Evolutionary conservation across 108 stramenopile species (phyloP).

Genomic region (Pseudonitzschia pungens): DNA sequence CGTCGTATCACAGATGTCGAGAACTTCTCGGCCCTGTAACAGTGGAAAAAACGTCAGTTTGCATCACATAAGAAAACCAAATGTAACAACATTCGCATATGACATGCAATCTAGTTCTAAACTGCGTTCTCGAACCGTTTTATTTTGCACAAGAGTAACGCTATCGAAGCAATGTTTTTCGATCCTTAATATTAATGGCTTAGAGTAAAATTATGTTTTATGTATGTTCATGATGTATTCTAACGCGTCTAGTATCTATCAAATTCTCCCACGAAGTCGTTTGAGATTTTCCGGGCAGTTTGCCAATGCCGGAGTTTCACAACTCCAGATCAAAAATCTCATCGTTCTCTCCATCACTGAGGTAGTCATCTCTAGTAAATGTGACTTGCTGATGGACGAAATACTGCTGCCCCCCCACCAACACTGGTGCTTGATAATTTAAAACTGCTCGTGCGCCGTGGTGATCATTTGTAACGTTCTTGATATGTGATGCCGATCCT

Average conservation of each 20-base stretch:
- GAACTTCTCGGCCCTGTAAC: too few relatives aligned
- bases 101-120: too few relatives aligned
- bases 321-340: constrained; percentile 29
- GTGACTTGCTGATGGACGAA: not conserved
- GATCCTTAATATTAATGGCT: not conserved
- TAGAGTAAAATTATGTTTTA: not conserved
- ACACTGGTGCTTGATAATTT: too few relatives aligned
- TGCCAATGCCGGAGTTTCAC: not conserved
- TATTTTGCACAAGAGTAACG: too few relatives aligned
- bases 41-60: too few relatives aligned
- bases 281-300: not conserved
- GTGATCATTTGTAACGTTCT: too few relatives aligned
- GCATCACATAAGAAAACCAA: too few relatives aligned
- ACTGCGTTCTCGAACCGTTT: too few relatives aligned
- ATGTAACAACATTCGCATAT: too few relatives aligned
- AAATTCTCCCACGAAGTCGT: not conserved
- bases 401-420: not conserved
- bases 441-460: too few relatives aligned
- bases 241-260: not conserved
- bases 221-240: not conserved
- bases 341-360: not conserved
- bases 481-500: not conserved
- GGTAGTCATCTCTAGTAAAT: not conserved
- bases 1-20: too few relatives aligned
- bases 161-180: too few relatives aligned